phyloP scores from a whole-genome alignment of 163 green algal species.

The Volvox carteri region DNA sequence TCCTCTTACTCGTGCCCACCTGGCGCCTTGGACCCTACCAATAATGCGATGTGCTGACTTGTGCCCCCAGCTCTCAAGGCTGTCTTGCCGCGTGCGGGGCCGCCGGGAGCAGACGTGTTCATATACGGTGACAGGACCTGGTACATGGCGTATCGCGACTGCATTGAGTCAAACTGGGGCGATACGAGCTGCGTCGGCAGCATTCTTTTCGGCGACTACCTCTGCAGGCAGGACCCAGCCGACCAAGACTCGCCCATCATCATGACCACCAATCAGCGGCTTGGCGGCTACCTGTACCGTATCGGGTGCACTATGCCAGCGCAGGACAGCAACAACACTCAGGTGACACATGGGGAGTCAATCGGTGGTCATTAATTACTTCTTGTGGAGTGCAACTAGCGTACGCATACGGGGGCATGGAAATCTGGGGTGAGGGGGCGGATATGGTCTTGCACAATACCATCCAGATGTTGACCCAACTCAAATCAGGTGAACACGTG shows the following conservation, averaged over 20 bases:
- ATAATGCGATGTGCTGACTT: too few species aligned
- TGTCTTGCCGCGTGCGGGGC: constrained; percentile 36
- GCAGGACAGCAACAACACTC: not conserved
- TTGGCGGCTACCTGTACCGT: not conserved
- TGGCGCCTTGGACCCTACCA: too few species aligned
- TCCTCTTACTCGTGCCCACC: too few species aligned
- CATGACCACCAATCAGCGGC: not conserved
- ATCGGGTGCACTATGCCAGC: constrained; percentile 53
- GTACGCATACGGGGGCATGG: too few species aligned
- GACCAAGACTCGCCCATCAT: not conserved
- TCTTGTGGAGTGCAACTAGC: too few species aligned
- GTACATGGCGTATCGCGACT: constrained; percentile 26
- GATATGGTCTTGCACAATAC: too few species aligned
- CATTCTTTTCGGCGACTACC: constrained; percentile 59
- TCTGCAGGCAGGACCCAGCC: constrained; percentile 22
- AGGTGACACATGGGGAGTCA: too few species aligned
- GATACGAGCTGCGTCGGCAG: constrained; percentile 46
- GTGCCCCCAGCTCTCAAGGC: constrained; percentile 35
- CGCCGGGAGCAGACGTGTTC: constrained; percentile 1
- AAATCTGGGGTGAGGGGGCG: too few species aligned
- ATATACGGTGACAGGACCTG: constrained; percentile 33
- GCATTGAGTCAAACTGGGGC: not conserved
- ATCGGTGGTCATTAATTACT: too few species aligned
- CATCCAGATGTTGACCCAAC: too few species aligned
- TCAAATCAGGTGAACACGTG: too few species aligned